These are phyloP conservation scores for Cladorrhinum samala DNA, from an alignment of 495 filamentous ascomycete genomes.

Conservation along the genomic window DNA sequence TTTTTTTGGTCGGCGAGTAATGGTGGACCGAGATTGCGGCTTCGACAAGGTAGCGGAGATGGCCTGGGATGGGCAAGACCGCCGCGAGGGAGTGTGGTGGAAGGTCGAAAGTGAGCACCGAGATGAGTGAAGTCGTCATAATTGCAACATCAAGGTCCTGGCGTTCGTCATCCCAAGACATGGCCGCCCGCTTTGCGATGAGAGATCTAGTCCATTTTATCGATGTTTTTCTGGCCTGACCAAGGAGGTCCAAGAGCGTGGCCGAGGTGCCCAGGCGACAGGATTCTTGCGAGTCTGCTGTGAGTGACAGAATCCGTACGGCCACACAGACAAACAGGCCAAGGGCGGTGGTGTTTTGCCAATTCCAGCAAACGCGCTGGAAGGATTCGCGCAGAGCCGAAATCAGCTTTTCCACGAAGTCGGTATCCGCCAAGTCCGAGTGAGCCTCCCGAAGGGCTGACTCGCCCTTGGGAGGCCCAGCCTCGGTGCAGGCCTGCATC, in stretches of 20 bases:
- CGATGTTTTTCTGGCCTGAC: conserved; percentile 3
- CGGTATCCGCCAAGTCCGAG: neutral
- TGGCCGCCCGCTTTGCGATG: neutral
- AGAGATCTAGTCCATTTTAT: conserved; percentile 13
- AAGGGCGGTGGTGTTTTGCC: conserved; percentile 17
- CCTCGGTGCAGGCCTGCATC: conserved; percentile 46
- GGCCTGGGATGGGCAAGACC: neutral
- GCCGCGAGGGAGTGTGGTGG: neutral
- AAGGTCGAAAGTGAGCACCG: conserved; percentile 13
- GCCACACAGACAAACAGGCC: conserved; percentile 14
- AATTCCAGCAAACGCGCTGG: conserved; percentile 10
- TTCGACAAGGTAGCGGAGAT: conserved; percentile 6
- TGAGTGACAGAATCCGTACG: conserved; percentile 13
- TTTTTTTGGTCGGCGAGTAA: conserved; percentile 1
- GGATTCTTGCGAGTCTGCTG: too few relatives aligned
- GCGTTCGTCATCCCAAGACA: neutral
- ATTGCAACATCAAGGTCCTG: conserved; percentile 1
- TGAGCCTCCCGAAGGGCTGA: conserved; percentile 1
- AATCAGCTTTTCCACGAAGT: neutral
- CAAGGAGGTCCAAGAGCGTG: conserved; percentile 11
- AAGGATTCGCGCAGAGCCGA: conserved; percentile 6
- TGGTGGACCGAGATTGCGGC: conserved; percentile 2
- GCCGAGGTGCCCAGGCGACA: neutral
- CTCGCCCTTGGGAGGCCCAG: conserved; percentile 26
- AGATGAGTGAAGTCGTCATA: conserved; percentile 8